Percentiles rank a stretch among this genome's conserved stretches.
Conservation (phyloP, 2,329 filamentous ascomycete species). For the Microsporum canis region DNA sequence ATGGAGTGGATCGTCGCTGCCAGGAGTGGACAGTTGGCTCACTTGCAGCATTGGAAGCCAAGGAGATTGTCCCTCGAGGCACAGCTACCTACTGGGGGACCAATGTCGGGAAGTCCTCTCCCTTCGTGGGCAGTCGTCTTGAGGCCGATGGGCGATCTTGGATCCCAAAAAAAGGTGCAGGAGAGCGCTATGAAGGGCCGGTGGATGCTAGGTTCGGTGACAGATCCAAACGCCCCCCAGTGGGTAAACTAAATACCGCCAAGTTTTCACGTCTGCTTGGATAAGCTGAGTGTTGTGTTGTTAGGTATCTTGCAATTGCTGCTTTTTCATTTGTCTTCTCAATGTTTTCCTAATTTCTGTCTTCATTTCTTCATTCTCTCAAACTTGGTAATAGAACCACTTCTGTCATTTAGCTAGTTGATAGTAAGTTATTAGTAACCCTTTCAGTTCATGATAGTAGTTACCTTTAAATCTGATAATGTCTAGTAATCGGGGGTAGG, state of each 20-base stretch:
- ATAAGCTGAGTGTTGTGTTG: background rate
- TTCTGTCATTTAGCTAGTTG: no score
- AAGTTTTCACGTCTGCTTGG: background rate
- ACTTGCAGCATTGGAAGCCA: background rate
- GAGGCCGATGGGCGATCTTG: background rate
- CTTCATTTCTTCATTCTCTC: no score
- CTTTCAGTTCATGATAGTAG: no score
- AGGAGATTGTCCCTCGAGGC: background rate
- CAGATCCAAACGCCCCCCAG: background rate
- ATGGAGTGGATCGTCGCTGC: background rate
- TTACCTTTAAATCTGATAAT: no score
- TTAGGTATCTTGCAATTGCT: background rate
- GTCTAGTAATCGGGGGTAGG: no score
- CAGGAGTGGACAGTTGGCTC: background rate
- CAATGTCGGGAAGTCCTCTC: background rate
- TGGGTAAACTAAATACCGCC: background rate
- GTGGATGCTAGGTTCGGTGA: background rate
- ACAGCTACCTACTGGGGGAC: background rate
- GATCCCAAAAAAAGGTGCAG: background rate
- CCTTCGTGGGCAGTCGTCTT: background rate
- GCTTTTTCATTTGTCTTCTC: background rate
- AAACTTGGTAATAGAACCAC: no score
- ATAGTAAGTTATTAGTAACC: no score
- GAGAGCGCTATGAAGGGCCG: background rate
- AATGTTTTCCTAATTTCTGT: background rate